Evolutionary conservation across 768 basidiomycete genomes (phyloP), one percentile per base, ranked within the genome.

Genomic region (Agrocybe pediades): DNA sequence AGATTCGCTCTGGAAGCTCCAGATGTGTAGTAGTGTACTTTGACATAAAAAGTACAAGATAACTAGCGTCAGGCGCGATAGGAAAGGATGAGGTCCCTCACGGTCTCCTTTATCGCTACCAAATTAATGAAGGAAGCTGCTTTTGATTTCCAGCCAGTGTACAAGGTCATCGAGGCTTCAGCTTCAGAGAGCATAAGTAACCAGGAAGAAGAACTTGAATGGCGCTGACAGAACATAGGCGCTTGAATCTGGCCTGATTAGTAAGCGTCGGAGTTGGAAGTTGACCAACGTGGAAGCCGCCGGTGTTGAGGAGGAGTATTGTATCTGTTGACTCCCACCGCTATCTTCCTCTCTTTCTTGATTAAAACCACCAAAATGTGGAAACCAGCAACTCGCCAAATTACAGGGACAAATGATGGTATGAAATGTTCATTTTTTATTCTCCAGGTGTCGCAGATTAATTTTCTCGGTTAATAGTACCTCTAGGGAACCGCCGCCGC

Each of bases 341-440:
- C 33, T 36, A 54, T 60, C 53, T 51, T 58, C 69, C 59, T 46
- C 41, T 24, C 36, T 64, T 74, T 73, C 73, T 71, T 71, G 70
- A 65, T 68, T 71, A 66, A 60, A 29, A 26, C 39, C 45, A 26
- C 62, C n/a, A 71, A 63, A 58, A 92, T 93, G 91, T 93, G 91
- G 90, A 87, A 86, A 72, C 90, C 90, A 52, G 90, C 92, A 58
- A 92, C 92, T 53, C 86, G 86, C 61, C 88, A 92, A 72, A 89
- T 95, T 24, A 91, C 91, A 33, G 95, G 94, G 53, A 95, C 94
- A 19, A 97, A 97, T 62, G 94, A 96, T 41, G 89, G 93, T 91
- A 33, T 63, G 84, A 73, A 26, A 41, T n/a, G n/a, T 36, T 45
- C 13, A 9, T 44, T 50, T 49, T 30, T 45, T 58, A 17, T 6